Evolutionary conservation across 23 red algal species (phyloP).

Genomic region (Gracilaria gracilis): DNA sequence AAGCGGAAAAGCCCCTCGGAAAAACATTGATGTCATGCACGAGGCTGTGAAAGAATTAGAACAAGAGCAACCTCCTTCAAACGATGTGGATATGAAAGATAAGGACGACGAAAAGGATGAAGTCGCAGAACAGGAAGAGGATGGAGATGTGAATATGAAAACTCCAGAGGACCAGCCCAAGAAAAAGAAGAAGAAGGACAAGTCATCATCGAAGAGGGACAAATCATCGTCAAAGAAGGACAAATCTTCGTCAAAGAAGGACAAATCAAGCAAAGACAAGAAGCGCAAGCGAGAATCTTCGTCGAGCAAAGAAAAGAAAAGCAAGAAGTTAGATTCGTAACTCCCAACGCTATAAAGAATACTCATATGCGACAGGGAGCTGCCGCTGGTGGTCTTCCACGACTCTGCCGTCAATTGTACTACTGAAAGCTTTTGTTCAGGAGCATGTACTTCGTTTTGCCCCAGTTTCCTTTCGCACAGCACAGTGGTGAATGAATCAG

Average conservation of each 20-base stretch:
- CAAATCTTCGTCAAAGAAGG: conserved; percentile 66
- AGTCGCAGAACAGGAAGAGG: background rate
- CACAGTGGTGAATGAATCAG: too few species aligned
- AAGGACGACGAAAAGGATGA: conserved; percentile 27
- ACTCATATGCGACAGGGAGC: too few species aligned
- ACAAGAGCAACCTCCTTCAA: background rate
- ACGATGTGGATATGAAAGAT: conserved; percentile 44
- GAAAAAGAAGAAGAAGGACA: conserved; percentile 50
- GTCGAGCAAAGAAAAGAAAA: conserved; percentile 53
- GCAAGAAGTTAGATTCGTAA: conserved; percentile 56
- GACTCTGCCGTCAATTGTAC: too few species aligned
- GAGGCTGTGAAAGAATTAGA: conserved; percentile 78
- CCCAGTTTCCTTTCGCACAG: too few species aligned
- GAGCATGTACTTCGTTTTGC: too few species aligned
- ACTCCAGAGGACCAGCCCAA: conserved; percentile 31
- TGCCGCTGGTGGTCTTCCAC: too few species aligned
- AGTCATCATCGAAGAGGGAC: conserved; percentile 69
- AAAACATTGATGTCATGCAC: conserved; percentile 92
- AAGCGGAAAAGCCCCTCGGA: conserved; percentile 78
- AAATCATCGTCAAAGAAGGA: conserved; percentile 76
- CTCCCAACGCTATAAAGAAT: background rate
- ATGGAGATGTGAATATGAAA: conserved; percentile 39
- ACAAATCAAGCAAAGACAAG: conserved; percentile 71
- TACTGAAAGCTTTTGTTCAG: too few species aligned
- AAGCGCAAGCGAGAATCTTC: conserved; percentile 62